Percentiles rank a stretch among this genome's conserved stretches.
Evolutionary conservation across 176 grass and related monocot genomes (phyloP).

Genomic region (Ensete glaucum): DNA sequence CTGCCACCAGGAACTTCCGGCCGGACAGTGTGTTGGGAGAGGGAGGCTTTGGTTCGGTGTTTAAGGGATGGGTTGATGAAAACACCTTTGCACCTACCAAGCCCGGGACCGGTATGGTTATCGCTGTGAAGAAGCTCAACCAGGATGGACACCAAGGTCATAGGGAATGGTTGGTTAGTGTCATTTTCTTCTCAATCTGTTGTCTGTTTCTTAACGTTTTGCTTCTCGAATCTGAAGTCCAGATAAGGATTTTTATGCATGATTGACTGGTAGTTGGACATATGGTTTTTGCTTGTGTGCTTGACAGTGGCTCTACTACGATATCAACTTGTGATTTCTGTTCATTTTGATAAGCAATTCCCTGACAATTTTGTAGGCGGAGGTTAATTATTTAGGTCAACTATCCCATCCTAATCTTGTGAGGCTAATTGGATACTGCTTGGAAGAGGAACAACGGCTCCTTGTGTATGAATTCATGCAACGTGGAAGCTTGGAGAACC

Average conservation of each 20-base stretch:
- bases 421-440: slow-evolving; percentile 67
- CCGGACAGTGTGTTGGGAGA: slow-evolving; percentile 64
- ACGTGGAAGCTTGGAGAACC: slow-evolving; percentile 73
- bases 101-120: slow-evolving; percentile 63
- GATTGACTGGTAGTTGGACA: background rate
- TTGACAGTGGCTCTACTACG: background rate
- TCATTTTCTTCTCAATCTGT: background rate
- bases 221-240: background rate
- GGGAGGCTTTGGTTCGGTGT: slow-evolving; percentile 60
- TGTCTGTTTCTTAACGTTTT: background rate
- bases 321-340: background rate
- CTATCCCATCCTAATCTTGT: slow-evolving; percentile 62
- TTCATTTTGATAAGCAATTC: background rate
- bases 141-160: slow-evolving; percentile 64
- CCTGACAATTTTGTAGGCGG: slow-evolving; percentile 29
- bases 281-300: background rate
- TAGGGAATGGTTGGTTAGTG: slow-evolving; percentile 71
- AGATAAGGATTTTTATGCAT: background rate
- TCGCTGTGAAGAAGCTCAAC: slow-evolving; percentile 78
- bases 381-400: slow-evolving; percentile 77
- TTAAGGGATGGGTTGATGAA: slow-evolving; percentile 83
- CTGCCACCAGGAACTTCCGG: slow-evolving; percentile 60
- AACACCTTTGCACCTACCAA: slow-evolving; percentile 40
- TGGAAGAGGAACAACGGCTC: slow-evolving; percentile 73
- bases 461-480: slow-evolving; percentile 91